Conservation (phyloP, 106 monocot species). For the Triglochin maritima region DNA sequence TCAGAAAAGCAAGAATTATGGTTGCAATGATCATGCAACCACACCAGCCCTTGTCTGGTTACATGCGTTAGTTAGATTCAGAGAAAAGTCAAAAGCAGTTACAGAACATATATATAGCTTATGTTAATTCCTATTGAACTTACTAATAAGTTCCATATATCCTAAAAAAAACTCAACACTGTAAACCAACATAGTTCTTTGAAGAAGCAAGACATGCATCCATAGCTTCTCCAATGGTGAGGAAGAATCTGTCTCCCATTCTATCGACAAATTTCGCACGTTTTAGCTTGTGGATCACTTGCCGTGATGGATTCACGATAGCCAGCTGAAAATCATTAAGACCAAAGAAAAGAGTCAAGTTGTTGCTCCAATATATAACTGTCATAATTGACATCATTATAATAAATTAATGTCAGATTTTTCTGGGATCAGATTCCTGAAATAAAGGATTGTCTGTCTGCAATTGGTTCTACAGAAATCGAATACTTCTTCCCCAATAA, state of each 20-base stretch:
- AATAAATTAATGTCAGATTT: not conserved
- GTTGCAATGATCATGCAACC: too few species aligned
- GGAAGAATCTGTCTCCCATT: slow-evolving; percentile 55
- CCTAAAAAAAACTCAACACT: not conserved
- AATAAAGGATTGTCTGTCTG: not conserved
- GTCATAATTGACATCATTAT: too few species aligned
- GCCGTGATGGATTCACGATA: slow-evolving; percentile 59
- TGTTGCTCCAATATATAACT: too few species aligned
- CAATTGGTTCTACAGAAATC: not conserved
- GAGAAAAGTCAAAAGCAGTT: too few species aligned
- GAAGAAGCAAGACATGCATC: slow-evolving; percentile 40
- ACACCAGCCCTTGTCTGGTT: too few species aligned
- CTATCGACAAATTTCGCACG: slow-evolving; percentile 30
- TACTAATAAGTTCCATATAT: not conserved
- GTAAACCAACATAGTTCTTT: not conserved
- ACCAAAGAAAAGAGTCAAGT: too few species aligned
- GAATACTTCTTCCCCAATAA: not conserved
- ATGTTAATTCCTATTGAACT: not conserved
- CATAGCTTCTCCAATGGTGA: slow-evolving; percentile 62
- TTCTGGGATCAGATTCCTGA: not conserved
- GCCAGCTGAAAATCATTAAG: slow-evolving; percentile 31
- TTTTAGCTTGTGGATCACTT: slow-evolving; percentile 75
- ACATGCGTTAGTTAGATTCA: too few species aligned
- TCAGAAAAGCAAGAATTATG: too few species aligned
- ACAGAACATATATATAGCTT: too few species aligned